phyloP scores from a whole-genome alignment of 768 basidiomycete species.

The Daedaleopsis sinensis region DNA sequence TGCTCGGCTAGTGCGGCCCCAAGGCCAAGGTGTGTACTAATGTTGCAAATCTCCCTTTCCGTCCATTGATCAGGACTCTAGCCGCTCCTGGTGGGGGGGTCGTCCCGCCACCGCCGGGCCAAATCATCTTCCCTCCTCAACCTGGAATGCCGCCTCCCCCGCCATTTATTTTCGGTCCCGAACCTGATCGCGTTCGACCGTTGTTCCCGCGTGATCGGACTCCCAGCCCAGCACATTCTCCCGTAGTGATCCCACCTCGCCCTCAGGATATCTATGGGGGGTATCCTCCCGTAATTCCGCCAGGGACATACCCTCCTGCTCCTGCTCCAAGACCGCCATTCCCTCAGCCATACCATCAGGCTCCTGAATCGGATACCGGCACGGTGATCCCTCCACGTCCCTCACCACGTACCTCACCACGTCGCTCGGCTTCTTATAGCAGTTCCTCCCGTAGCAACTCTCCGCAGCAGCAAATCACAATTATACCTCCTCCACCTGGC shows the following conservation, averaged over 20 bases:
- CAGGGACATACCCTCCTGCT: neutral
- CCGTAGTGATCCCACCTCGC: slow-evolving; percentile 15
- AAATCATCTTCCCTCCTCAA: slow-evolving; percentile 7
- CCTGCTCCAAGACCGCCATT: neutral
- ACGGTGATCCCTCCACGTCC: neutral
- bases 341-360: neutral
- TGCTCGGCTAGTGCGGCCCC: slow-evolving; percentile 4
- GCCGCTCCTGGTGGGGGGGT: neutral
- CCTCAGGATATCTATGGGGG: neutral
- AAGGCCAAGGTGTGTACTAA: slow-evolving; percentile 22
- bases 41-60: neutral
- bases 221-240: neutral
- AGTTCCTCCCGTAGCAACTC: neutral
- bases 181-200: neutral
- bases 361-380: neutral
- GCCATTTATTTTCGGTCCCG: slow-evolving; percentile 3
- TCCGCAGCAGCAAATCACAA: neutral
- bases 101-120: neutral
- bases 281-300: slow-evolving; percentile 20
- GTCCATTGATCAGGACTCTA: too few relatives aligned
- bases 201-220: slow-evolving; percentile 7
- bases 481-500: slow-evolving; percentile 2
- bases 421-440: too few relatives aligned
- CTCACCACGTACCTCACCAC: neutral
- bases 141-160: slow-evolving; percentile 3